A percentile compares a stretch with the other conserved stretches of the same genome.
Conservation (phyloP, 2,329 filamentous ascomycete species). For the Graphiopsis chlorocephala region DNA sequence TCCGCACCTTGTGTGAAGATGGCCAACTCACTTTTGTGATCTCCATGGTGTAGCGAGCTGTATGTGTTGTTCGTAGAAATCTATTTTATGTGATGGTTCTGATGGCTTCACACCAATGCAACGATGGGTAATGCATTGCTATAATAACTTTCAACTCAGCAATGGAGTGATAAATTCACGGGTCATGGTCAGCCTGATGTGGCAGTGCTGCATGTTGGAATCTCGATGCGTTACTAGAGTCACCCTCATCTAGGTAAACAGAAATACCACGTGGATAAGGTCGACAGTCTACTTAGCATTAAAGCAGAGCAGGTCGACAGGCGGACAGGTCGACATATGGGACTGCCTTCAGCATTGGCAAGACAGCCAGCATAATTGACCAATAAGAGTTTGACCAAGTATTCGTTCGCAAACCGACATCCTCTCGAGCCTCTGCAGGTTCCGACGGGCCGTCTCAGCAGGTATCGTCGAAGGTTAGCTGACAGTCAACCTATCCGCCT, state of each 20-base stretch:
- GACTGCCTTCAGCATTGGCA: too few species aligned
- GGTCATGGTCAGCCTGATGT: not conserved
- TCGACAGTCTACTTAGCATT: not conserved
- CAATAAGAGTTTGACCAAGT: not conserved
- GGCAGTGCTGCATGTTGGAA: not conserved
- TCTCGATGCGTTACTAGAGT: not conserved
- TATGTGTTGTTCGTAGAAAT: not conserved
- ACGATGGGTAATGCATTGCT: not conserved
- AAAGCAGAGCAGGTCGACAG: not conserved
- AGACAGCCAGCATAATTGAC: not conserved
- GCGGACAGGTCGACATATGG: not conserved
- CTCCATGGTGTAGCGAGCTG: not conserved
- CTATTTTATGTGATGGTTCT: not conserved
- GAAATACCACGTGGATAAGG: not conserved
- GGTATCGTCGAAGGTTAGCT: not conserved
- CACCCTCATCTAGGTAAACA: not conserved
- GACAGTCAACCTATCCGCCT: slow-evolving; percentile 12
- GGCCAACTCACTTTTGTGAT: slow-evolving; percentile 3
- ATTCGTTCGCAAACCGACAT: not conserved
- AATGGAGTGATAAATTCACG: not conserved
- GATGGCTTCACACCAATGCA: not conserved
- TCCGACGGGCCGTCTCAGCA: slow-evolving; percentile 1
- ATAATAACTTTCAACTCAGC: not conserved
- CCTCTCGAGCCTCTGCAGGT: not conserved
- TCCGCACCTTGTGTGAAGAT: not conserved